phyloP scores from a whole-genome alignment of 225 moss, liverwort and hornwort genomes.

The Polytrichum commune region DNA sequence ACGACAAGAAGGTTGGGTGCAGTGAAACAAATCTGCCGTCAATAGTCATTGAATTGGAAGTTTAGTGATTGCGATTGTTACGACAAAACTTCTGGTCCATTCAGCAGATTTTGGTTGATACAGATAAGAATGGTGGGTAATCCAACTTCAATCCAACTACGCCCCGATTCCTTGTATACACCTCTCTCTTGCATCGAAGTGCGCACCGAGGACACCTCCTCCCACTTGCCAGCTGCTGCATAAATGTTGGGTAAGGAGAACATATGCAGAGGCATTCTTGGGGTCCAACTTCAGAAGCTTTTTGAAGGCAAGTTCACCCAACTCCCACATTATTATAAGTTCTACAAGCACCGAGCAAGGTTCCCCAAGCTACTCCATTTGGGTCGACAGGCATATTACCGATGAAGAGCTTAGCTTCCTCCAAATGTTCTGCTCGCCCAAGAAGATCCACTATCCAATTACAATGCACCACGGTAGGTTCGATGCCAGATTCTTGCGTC shows the following conservation, averaged over 20 bases:
- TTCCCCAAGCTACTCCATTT: background rate
- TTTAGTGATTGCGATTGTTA: no score
- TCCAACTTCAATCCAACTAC: slow-evolving; percentile 25
- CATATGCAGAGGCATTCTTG: background rate
- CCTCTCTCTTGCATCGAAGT: slow-evolving; percentile 21
- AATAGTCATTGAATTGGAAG: no score
- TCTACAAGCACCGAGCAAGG: slow-evolving; percentile 2
- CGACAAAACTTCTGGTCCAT: no score
- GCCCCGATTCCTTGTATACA: slow-evolving; percentile 24
- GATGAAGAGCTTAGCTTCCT: slow-evolving; percentile 1
- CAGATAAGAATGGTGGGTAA: no score
- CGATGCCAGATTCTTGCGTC: background rate
- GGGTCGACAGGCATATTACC: background rate
- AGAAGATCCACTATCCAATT: no score
- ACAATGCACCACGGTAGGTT: background rate
- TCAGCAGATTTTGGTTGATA: no score
- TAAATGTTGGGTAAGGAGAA: no score
- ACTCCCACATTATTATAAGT: slow-evolving; percentile 1
- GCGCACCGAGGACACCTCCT: slow-evolving; percentile 13
- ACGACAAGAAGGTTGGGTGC: no score
- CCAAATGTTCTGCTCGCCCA: no score
- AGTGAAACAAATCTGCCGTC: no score
- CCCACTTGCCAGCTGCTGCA: no score
- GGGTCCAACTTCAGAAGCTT: background rate
- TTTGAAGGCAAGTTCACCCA: background rate